phyloP scores from a whole-genome alignment of 78 protist species.

The Chrysochromulina parva region DNA sequence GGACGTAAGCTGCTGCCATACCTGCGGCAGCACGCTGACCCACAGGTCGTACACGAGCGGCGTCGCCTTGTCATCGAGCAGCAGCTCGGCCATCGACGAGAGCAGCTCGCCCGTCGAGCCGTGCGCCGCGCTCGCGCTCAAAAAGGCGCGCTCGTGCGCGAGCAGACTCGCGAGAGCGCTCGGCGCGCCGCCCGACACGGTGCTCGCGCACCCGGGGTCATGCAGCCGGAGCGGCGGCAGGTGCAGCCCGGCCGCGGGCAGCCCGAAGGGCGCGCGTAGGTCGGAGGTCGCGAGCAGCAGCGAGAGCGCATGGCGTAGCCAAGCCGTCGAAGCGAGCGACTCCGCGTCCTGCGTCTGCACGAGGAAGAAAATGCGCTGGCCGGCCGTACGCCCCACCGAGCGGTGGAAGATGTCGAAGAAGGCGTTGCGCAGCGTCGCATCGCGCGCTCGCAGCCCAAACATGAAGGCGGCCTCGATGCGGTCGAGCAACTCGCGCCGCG shows the following conservation, averaged over 20 bases:
- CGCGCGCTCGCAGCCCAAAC: slow-evolving; percentile 64
- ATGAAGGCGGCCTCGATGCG: slow-evolving; percentile 64
- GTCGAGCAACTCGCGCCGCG: slow-evolving; percentile 46
- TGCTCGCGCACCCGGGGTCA: no score
- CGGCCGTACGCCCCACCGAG: slow-evolving; percentile 12
- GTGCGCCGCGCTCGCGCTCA: neutral
- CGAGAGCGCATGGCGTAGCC: slow-evolving; percentile 74
- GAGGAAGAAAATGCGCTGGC: slow-evolving; percentile 54
- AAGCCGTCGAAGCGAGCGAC: slow-evolving; percentile 52
- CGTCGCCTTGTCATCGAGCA: neutral
- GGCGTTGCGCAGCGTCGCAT: slow-evolving; percentile 42
- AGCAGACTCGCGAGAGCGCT: neutral
- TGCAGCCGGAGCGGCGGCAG: neutral
- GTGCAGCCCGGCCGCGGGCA: neutral
- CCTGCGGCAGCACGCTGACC: slow-evolving; percentile 4
- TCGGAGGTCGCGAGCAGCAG: slow-evolving; percentile 47
- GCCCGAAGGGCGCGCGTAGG: neutral
- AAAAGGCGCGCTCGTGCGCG: neutral
- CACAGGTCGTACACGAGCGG: slow-evolving; percentile 24
- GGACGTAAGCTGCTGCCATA: neutral
- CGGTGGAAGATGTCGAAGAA: slow-evolving; percentile 31
- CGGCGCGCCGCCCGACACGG: neutral
- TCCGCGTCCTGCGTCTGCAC: slow-evolving; percentile 68
- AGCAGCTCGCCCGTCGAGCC: neutral
- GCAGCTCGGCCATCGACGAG: slow-evolving; percentile 26